Conservation (phyloP, 1,139 yeast genomes). For the Blastobotrys elegans region DNA sequence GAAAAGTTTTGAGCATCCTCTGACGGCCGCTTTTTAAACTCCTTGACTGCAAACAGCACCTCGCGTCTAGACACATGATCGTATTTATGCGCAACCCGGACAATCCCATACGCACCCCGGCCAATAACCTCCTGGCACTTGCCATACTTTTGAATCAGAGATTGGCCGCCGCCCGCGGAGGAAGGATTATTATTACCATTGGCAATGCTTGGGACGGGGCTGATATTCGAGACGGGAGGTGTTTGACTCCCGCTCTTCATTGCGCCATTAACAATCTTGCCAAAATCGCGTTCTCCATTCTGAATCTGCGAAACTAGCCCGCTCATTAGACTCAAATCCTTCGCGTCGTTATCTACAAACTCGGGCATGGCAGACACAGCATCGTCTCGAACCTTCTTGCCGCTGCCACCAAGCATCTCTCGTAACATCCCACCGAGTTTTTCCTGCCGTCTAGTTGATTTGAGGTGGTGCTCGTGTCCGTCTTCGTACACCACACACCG, state of each 20-base stretch:
- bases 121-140: conserved; percentile 76
- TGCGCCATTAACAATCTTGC: conserved; percentile 16
- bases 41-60: conserved; percentile 73
- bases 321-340: conserved; percentile 68
- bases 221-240: background rate
- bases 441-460: conserved; percentile 80
- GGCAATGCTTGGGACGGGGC: background rate
- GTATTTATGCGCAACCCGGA: conserved; percentile 61
- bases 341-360: conserved; percentile 34
- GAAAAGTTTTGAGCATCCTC: conserved; percentile 60
- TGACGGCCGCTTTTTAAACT: conserved; percentile 52
- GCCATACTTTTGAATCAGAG: conserved; percentile 68
- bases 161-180: conserved; percentile 28
- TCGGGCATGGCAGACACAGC: conserved; percentile 86
- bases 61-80: conserved; percentile 42
- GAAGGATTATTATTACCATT: conserved; percentile 12
- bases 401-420: conserved; percentile 69
- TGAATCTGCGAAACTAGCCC: conserved; percentile 72
- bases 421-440: conserved; percentile 81
- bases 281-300: conserved; percentile 24
- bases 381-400: conserved; percentile 71
- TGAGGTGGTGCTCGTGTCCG: conserved; percentile 79
- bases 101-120: conserved; percentile 81
- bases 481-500: conserved; percentile 40
- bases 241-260: background rate